These are phyloP conservation scores for Botrytis fragariae DNA, from an alignment of 2,329 filamentous ascomycete genomes.

Conservation along the genomic window DNA sequence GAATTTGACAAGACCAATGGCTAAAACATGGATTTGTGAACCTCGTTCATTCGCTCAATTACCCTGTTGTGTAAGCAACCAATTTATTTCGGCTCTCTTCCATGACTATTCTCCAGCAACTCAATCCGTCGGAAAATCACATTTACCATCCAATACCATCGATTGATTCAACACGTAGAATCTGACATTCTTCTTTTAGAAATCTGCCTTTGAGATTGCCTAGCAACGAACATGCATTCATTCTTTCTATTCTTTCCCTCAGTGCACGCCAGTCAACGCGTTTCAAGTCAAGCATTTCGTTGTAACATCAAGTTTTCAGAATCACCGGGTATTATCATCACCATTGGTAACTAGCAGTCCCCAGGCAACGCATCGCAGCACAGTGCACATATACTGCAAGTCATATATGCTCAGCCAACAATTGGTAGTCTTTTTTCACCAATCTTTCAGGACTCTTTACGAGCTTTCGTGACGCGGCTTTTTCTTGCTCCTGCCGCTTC, in stretches of 20 bases:
- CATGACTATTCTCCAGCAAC: slow-evolving; percentile 3
- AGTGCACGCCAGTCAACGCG: not conserved
- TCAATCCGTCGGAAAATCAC: not conserved
- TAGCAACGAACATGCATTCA: not conserved
- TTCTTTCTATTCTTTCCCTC: not conserved
- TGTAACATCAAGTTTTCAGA: slow-evolving; percentile 10
- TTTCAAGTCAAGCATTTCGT: not conserved
- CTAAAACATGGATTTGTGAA: not conserved
- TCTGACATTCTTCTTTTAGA: slow-evolving; percentile 2
- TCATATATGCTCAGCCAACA: slow-evolving; percentile 17
- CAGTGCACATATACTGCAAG: slow-evolving; percentile 12
- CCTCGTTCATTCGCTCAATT: not conserved
- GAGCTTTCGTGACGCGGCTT: slow-evolving; percentile 4
- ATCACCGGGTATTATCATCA: slow-evolving; percentile 13
- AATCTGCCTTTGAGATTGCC: not conserved
- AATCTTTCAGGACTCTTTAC: not conserved
- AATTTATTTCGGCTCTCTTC: not conserved
- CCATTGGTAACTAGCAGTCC: slow-evolving; percentile 18
- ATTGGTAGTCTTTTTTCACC: not conserved
- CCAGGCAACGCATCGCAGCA: slow-evolving; percentile 6
- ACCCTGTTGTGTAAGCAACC: not conserved
- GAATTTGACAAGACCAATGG: slow-evolving; percentile 2
- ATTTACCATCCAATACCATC: not conserved
- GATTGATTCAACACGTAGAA: not conserved
- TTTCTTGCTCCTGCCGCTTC: slow-evolving; percentile 7